A percentile compares a stretch with the other conserved stretches of the same genome.
Evolutionary conservation across 108 stramenopile genomes (phyloP).

Genomic region (Pseudonitzschia multistriata): DNA sequence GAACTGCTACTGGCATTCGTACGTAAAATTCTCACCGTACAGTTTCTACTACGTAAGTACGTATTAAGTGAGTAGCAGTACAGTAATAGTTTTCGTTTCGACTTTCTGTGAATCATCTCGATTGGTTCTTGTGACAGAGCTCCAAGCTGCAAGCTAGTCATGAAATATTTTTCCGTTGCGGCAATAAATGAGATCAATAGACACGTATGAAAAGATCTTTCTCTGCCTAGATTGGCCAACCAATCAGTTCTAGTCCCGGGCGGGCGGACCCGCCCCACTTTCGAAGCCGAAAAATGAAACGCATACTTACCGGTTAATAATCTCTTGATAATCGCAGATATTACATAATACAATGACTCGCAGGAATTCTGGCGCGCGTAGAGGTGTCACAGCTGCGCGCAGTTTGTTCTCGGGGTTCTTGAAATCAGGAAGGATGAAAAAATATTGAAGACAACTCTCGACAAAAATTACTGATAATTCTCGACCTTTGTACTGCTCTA

Average conservation of each 20-base stretch:
- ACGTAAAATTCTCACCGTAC: no score
- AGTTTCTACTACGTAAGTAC: no score
- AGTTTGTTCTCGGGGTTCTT: background rate
- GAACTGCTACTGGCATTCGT: no score
- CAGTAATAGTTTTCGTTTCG: no score
- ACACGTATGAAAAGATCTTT: background rate
- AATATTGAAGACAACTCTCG: background rate
- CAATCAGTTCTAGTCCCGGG: conserved; percentile 1
- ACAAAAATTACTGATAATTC: background rate
- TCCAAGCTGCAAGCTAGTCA: background rate
- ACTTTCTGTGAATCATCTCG: background rate
- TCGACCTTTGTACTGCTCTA: background rate
- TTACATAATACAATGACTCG: no score
- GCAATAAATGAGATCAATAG: background rate
- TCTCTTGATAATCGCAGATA: background rate
- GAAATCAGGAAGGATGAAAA: background rate
- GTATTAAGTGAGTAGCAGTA: no score
- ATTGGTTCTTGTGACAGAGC: background rate
- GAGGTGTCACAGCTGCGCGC: conserved; percentile 1
- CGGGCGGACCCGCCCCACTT: background rate
- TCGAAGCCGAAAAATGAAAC: background rate
- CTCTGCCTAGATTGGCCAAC: background rate
- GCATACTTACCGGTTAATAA: background rate
- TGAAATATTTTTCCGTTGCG: background rate
- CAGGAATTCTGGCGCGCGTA: background rate